A percentile compares a stretch with the other conserved stretches of the same genome.
These are phyloP conservation scores for Parmelia sp. DNA, from an alignment of 495 filamentous ascomycete species.

Conservation along the genomic window DNA sequence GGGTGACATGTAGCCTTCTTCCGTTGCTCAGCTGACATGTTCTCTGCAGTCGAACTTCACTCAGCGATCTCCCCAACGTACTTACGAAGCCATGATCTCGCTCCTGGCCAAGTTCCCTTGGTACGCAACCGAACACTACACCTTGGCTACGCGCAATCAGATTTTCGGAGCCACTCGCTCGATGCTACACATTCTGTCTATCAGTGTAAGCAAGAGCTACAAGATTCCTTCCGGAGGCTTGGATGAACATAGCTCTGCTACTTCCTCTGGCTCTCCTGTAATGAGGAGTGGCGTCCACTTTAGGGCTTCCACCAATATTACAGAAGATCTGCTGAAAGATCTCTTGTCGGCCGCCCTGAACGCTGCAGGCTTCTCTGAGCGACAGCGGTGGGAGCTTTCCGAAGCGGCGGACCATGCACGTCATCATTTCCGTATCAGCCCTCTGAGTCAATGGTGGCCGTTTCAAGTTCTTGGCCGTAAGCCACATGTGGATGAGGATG, in stretches of 20 bases:
- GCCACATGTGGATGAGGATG: conserved; percentile 29
- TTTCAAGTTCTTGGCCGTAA: conserved; percentile 36
- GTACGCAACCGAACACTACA: conserved; percentile 56
- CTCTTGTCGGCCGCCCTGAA: conserved; percentile 51
- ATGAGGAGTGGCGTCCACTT: neutral
- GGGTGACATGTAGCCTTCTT: conserved; percentile 33
- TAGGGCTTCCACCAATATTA: conserved; percentile 36
- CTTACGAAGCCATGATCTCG: conserved; percentile 69
- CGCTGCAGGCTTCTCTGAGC: conserved; percentile 59
- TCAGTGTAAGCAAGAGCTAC: conserved; percentile 32
- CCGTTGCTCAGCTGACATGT: neutral
- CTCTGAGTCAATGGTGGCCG: conserved; percentile 33
- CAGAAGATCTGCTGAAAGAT: conserved; percentile 48
- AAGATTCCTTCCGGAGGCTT: conserved; percentile 20
- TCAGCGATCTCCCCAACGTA: conserved; percentile 59
- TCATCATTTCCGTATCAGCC: conserved; percentile 22
- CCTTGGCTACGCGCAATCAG: conserved; percentile 53
- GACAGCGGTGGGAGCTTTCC: conserved; percentile 36
- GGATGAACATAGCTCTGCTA: neutral
- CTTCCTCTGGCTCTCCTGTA: neutral
- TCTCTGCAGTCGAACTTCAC: conserved; percentile 55
- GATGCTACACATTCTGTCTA: conserved; percentile 42
- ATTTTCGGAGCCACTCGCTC: conserved; percentile 47
- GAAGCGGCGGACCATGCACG: conserved; percentile 22
- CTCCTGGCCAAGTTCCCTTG: conserved; percentile 74